phyloP scores from a whole-genome alignment of 768 basidiomycete genomes.

The Chalciporus piperatus region DNA sequence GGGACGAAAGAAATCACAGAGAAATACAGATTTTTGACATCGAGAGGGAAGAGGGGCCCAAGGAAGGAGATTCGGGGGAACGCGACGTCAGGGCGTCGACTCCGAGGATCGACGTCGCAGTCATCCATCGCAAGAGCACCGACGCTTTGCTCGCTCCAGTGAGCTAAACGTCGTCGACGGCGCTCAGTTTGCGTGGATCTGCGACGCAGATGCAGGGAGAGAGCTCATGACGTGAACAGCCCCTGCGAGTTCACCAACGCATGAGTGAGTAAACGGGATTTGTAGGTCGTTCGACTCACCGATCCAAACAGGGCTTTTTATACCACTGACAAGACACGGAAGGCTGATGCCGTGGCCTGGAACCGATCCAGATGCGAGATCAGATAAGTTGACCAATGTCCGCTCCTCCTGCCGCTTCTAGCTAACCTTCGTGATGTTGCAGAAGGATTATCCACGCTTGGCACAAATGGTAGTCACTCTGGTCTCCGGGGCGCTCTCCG shows the following conservation, averaged over 20 bases:
- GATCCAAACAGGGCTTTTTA: slow-evolving; percentile 12
- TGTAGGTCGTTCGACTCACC: slow-evolving; percentile 15
- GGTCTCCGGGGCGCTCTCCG: slow-evolving; percentile 3
- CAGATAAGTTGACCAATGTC: not conserved
- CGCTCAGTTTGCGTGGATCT: slow-evolving; percentile 30
- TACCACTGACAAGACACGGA: slow-evolving; percentile 1
- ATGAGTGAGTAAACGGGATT: slow-evolving; percentile 3
- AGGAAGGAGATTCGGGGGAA: slow-evolving; percentile 7
- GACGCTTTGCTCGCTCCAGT: slow-evolving; percentile 22
- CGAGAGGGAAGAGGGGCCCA: not conserved
- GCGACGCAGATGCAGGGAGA: slow-evolving; percentile 35
- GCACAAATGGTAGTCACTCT: slow-evolving; percentile 4
- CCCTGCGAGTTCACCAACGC: slow-evolving; percentile 4
- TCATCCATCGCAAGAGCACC: slow-evolving; percentile 76
- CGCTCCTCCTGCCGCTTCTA: slow-evolving; percentile 1
- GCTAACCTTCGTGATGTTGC: not conserved
- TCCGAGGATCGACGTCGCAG: slow-evolving; percentile 58
- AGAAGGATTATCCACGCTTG: slow-evolving; percentile 11
- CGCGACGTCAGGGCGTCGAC: slow-evolving; percentile 18
- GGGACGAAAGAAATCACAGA: not conserved
- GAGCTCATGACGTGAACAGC: slow-evolving; percentile 8
- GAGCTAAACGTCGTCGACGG: slow-evolving; percentile 24
- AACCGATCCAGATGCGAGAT: slow-evolving; percentile 9
- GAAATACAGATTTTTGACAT: not conserved
- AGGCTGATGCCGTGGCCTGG: not conserved